These are phyloP conservation scores for Erythrophleum ivorense DNA, from an alignment of 331 rosid species.

Conservation along the genomic window DNA sequence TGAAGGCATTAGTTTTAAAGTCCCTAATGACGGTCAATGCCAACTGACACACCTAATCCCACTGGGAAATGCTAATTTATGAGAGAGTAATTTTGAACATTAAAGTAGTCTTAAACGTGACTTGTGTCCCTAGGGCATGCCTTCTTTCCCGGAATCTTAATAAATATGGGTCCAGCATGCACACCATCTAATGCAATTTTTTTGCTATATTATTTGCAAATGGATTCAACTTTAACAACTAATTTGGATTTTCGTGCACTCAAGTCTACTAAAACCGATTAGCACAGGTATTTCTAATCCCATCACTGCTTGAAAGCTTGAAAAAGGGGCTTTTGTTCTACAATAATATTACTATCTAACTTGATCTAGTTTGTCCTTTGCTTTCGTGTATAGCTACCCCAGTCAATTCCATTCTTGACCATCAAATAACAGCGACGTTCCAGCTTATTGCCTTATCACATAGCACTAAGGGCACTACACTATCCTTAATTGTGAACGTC, in stretches of 20 bases:
- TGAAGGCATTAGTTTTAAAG: conserved; percentile 22
- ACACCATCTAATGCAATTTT: conserved; percentile 17
- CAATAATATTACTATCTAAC: conserved; percentile 25
- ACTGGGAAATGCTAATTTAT: conserved; percentile 28
- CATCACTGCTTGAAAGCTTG: conserved; percentile 22
- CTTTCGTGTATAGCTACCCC: conserved; percentile 10
- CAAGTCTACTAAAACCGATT: conserved; percentile 47
- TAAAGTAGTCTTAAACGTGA: conserved; percentile 31
- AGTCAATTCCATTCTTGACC: conserved; percentile 25
- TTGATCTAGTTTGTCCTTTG: conserved; percentile 44
- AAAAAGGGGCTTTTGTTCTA: conserved; percentile 26
- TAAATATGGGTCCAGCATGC: conserved; percentile 31
- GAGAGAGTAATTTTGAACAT: conserved; percentile 28
- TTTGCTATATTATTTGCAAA: conserved; percentile 35
- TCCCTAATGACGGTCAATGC: conserved; percentile 29
- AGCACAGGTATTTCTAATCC: conserved; percentile 24
- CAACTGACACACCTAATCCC: conserved; percentile 48
- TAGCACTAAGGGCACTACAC: conserved; percentile 30
- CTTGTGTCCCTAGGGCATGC: conserved; percentile 38
- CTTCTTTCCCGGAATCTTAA: conserved; percentile 31
- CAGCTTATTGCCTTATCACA: conserved; percentile 43
- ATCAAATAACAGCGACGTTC: conserved; percentile 40
- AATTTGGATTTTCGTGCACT: conserved; percentile 55
- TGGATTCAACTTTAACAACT: conserved; percentile 42
- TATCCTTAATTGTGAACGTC: conserved; percentile 25